A percentile compares a stretch with the other conserved stretches of the same genome.
These are phyloP conservation scores for Cercospora citrullina DNA, from an alignment of 2,329 filamentous ascomycete genomes.

Conservation along the genomic window DNA sequence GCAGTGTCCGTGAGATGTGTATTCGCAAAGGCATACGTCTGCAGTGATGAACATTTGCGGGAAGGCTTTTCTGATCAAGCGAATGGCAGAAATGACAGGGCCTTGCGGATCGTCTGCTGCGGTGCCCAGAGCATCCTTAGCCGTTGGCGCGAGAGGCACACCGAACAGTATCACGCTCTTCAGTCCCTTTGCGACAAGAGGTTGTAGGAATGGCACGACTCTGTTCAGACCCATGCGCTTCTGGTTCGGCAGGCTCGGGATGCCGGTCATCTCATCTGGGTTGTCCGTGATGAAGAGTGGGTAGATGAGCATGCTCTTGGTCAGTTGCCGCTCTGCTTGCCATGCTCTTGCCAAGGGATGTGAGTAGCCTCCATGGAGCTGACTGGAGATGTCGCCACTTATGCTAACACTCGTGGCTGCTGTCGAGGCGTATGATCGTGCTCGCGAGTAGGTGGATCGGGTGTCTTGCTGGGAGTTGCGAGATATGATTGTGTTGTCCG, in stretches of 20 bases:
- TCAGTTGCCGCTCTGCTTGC: constrained; percentile 56
- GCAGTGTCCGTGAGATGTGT: constrained; percentile 96
- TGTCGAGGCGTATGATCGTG: constrained; percentile 53
- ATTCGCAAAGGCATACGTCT: constrained; percentile 97
- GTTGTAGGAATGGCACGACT: constrained; percentile 78
- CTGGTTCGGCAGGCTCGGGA: constrained; percentile 89
- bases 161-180: constrained; percentile 94
- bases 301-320: constrained; percentile 91
- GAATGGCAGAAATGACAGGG: constrained; percentile 85
- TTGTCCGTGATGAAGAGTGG: constrained; percentile 94
- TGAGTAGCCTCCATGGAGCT: constrained; percentile 55
- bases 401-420: constrained; percentile 56
- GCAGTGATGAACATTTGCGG: constrained; percentile 87
- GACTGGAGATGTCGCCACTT: constrained; percentile 52
- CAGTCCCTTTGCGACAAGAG: constrained; percentile 85
- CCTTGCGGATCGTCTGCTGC: constrained; percentile 90
- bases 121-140: constrained; percentile 89
- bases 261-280: constrained; percentile 85
- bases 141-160: constrained; percentile 76
- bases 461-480: constrained; percentile 43
- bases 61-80: constrained; percentile 78
- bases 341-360: constrained; percentile 54
- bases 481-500: constrained; percentile 47
- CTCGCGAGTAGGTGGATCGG: constrained; percentile 50
- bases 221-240: constrained; percentile 84